Base-by-base conservation (phyloP, 2,329 filamentous ascomycete species). In the Coleophoma cylindrospora region DNA sequence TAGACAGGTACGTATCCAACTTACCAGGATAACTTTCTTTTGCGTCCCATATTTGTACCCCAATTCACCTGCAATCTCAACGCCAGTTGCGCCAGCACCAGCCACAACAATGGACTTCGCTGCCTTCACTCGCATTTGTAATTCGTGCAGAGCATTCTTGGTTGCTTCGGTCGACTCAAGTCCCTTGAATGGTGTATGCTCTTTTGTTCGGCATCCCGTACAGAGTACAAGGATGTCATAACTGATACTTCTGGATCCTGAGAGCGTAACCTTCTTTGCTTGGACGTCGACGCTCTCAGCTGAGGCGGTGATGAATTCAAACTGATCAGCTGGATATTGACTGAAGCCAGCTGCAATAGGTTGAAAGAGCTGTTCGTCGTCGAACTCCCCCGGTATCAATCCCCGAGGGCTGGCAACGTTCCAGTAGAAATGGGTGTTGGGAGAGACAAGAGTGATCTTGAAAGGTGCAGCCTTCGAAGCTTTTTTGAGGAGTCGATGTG, bases 181-280 rank as follows among this genome's bases (percentile, higher is more conserved):
- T 17, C 62, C 64, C 62, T 81, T 82, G 64, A 74, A 81, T 0
- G 79, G 77, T 64, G 75, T 67, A 52, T 61, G 64, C 4, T 68
- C 70, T 19, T 59, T 65, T 33, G 70, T 68, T 27, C 67, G 66
- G 3, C 74, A 65, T 8, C 80, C 80, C 2, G 80, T 83, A 10
- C 79, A 77, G 40, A 84, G 64, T 52, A 84, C 60, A 12, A 83
- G 66, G 19, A 71, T 72, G 55, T 80, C 71, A 58, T 83, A 84
- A 17, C 53, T 52, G 6, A 66, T 64, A n/a, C 58, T 56, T 5
- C 52, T 60, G 7, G 65, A 68, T 4, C 62, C 67, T 12, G 34
- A 44, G 13, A 80, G 67, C 1, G 61, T 62, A 21, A 81, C 72
- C 0, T 62, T 66, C 53, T 74, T 76, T 43, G 53, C 53, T 3